Evolutionary conservation across 2,329 filamentous ascomycete genomes (phyloP), one percentile per base, ranked within the genome.

Genomic region (Cercospora canescens): DNA sequence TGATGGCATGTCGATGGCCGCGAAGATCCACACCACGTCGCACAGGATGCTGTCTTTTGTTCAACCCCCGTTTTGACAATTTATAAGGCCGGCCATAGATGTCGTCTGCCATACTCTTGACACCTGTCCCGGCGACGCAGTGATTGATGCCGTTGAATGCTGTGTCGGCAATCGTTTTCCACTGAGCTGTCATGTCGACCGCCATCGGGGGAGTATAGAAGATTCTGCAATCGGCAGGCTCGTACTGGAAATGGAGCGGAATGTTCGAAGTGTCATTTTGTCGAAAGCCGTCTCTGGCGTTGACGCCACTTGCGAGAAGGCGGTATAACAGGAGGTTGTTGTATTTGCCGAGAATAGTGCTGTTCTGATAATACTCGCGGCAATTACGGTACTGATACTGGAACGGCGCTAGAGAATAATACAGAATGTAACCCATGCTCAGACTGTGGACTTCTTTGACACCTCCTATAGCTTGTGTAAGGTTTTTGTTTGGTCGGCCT

Each of bases 181-280:
- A 86, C 21, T 83, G 74, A 41, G 80, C 80, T 9, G 77, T 77
- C 54, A 83, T 78, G 67, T 85, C 81, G 8, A 74, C 78, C 55
- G 83, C 70, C 81, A 85, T 86, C n/a, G 76, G 78, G 35, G 78
- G 77, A 2, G 83, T 85, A 77, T 83, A 85, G 75, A 80, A 85
- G 28, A 86, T 79, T 16, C 84, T 78, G 72, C 84, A 86, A 71
- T 85, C 83, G 1, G 80, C 76, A 26, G 81, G 75, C 73, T 85
- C 82, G 54, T 79, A 79, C 1, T 83, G 74, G 66, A 81, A 86
- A 68, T 86, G 84, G 16, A 84, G 76, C 2, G 84, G 84, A 0
- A 77, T 70, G 74, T 81, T 76, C 0, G 76, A 68, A 74, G 78
- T 75, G 37, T 77, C 74, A 60, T 72, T 72, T 32, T 78, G 57